Evolutionary conservation across 257 asterid genomes (phyloP).

Genomic region (Fraxinus cuspidata): DNA sequence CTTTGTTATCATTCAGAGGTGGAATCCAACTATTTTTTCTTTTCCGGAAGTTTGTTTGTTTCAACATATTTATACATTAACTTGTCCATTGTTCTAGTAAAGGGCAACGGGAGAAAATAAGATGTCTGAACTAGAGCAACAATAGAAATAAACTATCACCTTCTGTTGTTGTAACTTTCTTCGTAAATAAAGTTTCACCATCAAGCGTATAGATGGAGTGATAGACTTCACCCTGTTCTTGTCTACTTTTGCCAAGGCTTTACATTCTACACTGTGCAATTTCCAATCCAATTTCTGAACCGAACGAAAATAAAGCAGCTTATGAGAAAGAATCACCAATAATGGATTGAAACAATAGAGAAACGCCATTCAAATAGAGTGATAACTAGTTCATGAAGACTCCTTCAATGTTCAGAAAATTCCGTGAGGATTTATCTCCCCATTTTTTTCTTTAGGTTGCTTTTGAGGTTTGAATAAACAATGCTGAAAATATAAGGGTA

Average conservation of each 20-base stretch:
- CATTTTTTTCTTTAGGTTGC: neutral
- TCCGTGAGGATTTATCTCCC: neutral
- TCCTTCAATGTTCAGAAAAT: neutral
- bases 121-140: neutral
- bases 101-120: neutral
- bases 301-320: constrained; percentile 15
- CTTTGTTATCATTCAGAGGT: neutral
- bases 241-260: constrained; percentile 53
- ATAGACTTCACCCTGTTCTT: constrained; percentile 60
- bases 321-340: constrained; percentile 6
- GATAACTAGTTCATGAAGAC: neutral
- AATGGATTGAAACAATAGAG: neutral
- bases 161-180: constrained; percentile 66
- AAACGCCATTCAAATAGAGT: neutral
- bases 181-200: constrained; percentile 71
- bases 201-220: constrained; percentile 73
- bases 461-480: neutral
- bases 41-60: constrained; percentile 7
- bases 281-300: constrained; percentile 88
- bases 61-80: neutral
- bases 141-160: constrained; percentile 39
- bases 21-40: neutral
- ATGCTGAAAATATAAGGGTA: neutral
- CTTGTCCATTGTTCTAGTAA: neutral
- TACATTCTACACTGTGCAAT: constrained; percentile 72